Base-by-base conservation (phyloP, 2,329 filamentous ascomycete species). In the Xylariaceae sp. region DNA sequence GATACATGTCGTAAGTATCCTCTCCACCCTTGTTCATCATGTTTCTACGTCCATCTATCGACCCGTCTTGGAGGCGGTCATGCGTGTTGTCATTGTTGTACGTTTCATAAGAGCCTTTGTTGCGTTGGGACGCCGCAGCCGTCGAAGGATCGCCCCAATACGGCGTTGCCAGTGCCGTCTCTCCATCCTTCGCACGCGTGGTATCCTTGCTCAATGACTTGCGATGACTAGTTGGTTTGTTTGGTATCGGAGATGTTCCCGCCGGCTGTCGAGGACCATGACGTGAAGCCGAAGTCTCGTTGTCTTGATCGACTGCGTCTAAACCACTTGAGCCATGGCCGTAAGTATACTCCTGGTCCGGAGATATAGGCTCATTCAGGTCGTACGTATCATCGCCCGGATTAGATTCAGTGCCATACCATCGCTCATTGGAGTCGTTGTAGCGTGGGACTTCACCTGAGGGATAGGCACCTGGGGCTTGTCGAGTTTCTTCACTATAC, bases 391-490 rank as follows among this genome's bases (percentile, higher is more conserved):
- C 40, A 12, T 19, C 2, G 40, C 17, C 18, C 18, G 14, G 6
- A 14, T 14, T 42, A 18, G 40, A 18, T 12, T 42, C 40, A 12
- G 40, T 16, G 40, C 14, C 40, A 18, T 46, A 19, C 43, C 39
- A 31, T 31, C 51, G 9, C n/a, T 19, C 14, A 42, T 46, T 43
- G 34, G 51, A 44, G 31, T 39, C 47, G 13, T 54, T 42, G n/a
- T 41, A 39, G 44, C 60, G 56, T n/a, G 54, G 44, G 6, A 57
- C 42, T 11, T 57, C 56, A 28, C 59, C 59, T 3, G 43, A 34
- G 11, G 58, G 53, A 34, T 58, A 62, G 4, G 54, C 31, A 13
- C 59, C 58, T 13, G 58, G 56, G 4, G 54, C 47, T 31, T 48
- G 57, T 34, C 31, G 36, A 3, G 46, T 52, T 34, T 50, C 16